Evolutionary conservation across 2,329 filamentous ascomycete species (phyloP).

Genomic region (Hypoxylon sp.): DNA sequence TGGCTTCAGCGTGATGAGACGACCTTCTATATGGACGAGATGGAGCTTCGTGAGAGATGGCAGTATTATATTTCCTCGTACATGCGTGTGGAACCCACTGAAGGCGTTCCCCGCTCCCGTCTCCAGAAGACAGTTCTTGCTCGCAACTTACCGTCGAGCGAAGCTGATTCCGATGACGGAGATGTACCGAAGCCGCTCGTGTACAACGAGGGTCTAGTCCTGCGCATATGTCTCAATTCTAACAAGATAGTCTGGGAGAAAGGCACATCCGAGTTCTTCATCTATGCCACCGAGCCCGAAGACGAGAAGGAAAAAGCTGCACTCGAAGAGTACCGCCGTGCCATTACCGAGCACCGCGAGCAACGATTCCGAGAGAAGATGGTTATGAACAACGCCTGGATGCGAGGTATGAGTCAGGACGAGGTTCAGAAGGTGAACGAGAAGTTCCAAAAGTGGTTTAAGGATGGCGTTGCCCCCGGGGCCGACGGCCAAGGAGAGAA

Average conservation of each 20-base stretch:
- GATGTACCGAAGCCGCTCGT: conserved; percentile 72
- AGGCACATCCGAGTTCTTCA: conserved; percentile 77
- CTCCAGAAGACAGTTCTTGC: conserved; percentile 79
- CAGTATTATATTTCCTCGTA: conserved; percentile 96
- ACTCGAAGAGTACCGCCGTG: conserved; percentile 72
- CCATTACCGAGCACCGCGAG: conserved; percentile 73
- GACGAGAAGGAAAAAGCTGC: conserved; percentile 75
- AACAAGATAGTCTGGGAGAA: conserved; percentile 85
- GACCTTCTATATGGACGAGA: conserved; percentile 89
- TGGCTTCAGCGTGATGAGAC: conserved; percentile 78
- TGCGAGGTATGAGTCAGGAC: conserved; percentile 84
- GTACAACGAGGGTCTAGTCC: conserved; percentile 77
- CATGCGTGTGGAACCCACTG: conserved; percentile 89
- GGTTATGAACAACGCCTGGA: conserved; percentile 84
- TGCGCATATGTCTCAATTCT: conserved; percentile 82
- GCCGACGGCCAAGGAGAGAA: conserved; percentile 51
- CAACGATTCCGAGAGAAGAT: conserved; percentile 83
- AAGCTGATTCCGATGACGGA: conserved; percentile 75
- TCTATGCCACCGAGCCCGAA: conserved; percentile 79
- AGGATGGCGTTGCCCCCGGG: conserved; percentile 62
- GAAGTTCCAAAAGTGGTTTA: conserved; percentile 69
- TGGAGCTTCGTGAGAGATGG: conserved; percentile 88
- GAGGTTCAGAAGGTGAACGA: conserved; percentile 82
- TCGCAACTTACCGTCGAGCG: conserved; percentile 76
- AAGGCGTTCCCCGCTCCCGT: conserved; percentile 77